Evolutionary conservation across 495 filamentous ascomycete species (phyloP).

Genomic region (Trichocladium antarcticum): DNA sequence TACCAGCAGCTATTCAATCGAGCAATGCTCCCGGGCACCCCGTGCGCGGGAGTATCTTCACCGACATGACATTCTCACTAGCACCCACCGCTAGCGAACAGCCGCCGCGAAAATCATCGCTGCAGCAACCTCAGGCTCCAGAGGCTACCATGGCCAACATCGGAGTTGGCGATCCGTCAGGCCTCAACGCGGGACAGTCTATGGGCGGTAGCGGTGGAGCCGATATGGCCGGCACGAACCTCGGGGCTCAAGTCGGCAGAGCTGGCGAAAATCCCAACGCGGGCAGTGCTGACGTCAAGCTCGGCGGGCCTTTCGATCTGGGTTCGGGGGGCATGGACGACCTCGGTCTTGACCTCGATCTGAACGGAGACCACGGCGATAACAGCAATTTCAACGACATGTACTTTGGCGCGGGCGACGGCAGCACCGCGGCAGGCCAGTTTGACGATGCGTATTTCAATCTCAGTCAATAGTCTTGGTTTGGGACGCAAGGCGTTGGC

Average conservation of each 20-base stretch:
- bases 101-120: neutral
- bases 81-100: constrained; percentile 26
- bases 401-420: constrained; percentile 28
- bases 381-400: constrained; percentile 37
- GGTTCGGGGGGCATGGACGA: constrained; percentile 23
- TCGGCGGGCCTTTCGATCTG: constrained; percentile 33
- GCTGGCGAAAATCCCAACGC: constrained; percentile 7
- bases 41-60: constrained; percentile 26
- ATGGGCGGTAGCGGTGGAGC: neutral
- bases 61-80: constrained; percentile 37
- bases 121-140: constrained; percentile 2
- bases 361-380: constrained; percentile 22
- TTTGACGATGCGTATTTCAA: constrained; percentile 29
- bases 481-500: neutral
- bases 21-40: neutral
- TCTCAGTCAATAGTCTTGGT: neutral
- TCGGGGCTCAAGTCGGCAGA: neutral
- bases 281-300: constrained; percentile 23
- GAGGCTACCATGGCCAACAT: neutral
- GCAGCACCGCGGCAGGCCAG: constrained; percentile 22
- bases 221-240: constrained; percentile 14
- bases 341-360: constrained; percentile 29
- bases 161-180: neutral
- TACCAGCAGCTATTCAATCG: constrained; percentile 1
- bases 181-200: constrained; percentile 6